Conservation (phyloP, 345 rosid species). For the Carallia brachiata region DNA sequence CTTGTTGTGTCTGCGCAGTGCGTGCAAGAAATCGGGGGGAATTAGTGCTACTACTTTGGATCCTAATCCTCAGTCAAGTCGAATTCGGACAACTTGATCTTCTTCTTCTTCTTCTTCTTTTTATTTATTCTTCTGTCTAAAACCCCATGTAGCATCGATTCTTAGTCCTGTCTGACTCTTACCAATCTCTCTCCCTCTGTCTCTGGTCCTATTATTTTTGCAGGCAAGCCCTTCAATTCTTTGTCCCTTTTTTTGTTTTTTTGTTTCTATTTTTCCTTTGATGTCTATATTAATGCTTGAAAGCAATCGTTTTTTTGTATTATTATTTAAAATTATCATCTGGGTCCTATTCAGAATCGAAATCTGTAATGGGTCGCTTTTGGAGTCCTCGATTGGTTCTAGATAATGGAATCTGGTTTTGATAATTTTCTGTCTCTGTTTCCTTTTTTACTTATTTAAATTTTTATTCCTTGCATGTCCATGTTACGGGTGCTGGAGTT, state of each 20-base stretch:
- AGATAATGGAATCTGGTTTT: background rate
- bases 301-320: constrained; percentile 19
- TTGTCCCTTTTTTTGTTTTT: background rate
- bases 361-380: constrained; percentile 4
- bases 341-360: constrained; percentile 21
- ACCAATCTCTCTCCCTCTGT: background rate
- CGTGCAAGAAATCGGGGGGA: too few relatives aligned
- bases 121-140: background rate
- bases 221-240: constrained; percentile 17
- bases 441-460: background rate
- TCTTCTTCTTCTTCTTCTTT: background rate
- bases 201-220: constrained; percentile 16
- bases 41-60: background rate
- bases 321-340: constrained; percentile 22
- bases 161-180: background rate
- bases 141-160: background rate
- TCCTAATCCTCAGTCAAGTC: background rate
- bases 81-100: background rate
- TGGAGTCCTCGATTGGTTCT: background rate
- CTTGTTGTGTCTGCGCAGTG: too few relatives aligned
- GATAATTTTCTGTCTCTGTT: background rate
- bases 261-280: too few relatives aligned
- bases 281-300: constrained; percentile 10
- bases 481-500: background rate
- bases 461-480: background rate